Conservation (phyloP, 768 basidiomycete species). For the Pleurotus giganteus region DNA sequence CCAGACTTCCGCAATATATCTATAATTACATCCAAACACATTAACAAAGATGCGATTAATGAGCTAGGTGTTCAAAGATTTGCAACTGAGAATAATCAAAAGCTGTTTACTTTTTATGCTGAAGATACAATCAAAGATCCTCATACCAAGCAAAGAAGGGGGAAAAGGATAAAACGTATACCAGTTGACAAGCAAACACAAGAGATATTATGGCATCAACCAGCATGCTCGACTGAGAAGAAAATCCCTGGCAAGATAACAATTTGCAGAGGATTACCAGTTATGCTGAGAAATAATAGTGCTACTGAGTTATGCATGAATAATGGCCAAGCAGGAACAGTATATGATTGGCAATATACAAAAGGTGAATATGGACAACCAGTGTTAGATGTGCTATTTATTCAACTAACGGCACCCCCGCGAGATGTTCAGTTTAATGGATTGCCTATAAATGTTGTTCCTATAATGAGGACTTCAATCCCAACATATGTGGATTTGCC, state of each 20-base stretch:
- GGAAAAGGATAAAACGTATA: background rate
- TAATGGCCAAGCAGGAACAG: conserved; percentile 28
- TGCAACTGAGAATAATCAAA: conserved; percentile 25
- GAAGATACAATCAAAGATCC: conserved; percentile 12
- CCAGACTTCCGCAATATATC: conserved; percentile 25
- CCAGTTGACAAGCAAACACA: conserved; percentile 8
- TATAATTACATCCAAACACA: conserved; percentile 31
- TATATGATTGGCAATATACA: conserved; percentile 23
- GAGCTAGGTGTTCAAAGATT: conserved; percentile 22
- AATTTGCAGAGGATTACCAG: conserved; percentile 30
- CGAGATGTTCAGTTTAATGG: background rate
- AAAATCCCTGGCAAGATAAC: conserved; percentile 24
- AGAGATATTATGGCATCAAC: conserved; percentile 18
- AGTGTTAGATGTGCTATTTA: conserved; percentile 27
- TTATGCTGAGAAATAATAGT: conserved; percentile 30
- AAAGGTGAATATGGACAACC: conserved; percentile 11
- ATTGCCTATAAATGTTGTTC: background rate
- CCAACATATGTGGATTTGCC: background rate
- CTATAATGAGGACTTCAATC: background rate
- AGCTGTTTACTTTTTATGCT: conserved; percentile 24
- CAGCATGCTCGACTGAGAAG: conserved; percentile 15
- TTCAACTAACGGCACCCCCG: conserved; percentile 24
- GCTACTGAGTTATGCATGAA: conserved; percentile 34
- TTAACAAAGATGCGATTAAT: conserved; percentile 31
- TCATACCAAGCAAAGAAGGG: background rate